Evolutionary conservation across 2,329 filamentous ascomycete species (phyloP), one percentile per base, ranked within the genome.

Genomic region (Trichoderma guizhouense): DNA sequence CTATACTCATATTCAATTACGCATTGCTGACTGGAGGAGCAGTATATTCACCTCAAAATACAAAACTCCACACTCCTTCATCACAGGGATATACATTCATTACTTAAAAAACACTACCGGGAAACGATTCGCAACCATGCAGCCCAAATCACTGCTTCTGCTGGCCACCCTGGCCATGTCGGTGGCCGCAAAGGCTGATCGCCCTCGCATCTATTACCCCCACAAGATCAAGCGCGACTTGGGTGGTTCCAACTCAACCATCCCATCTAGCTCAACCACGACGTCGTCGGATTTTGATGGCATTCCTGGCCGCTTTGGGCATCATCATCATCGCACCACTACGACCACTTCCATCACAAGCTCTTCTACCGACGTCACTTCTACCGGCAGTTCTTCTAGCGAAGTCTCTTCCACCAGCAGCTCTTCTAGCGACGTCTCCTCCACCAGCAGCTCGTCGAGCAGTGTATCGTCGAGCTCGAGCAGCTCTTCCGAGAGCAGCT

Each of bases 141-240:
- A 84, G 77, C 81, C 84, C 74, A 83, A 82, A 76, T 83, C 85
- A 11, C 75, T 79, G 75, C 77, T 86, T 71, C 75, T 88, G 77
- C 84, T 84, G 75, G 84, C 85, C 79, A 84, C 84, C 24, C 76
- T 88, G 76, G 84, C 84, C 74, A 79, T 86, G 73, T 83, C 85
- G 72, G 82, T 85, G 39, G 83, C 81, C 71, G 80, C 80, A 26
- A 82, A 85, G 69, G 75, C 79, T 47, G 80, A 84, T 39, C 81
- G 82, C 73, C 87, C 87, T 21, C 85, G 83, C 77, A 87, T 88
- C 76, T 90, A 89, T 78, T 89, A 86, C 74, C 88, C 88, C 14
- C 83, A 85, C 71, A 83, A 88, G 57, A 82, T 90, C 76, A 89
- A 86, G 80, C 84, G 87, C 69, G 82, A 86, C 72, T 82, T 84